Evolutionary conservation across 1,284 basidiomycete species (phyloP).

Genomic region (Ustilago sp.): DNA sequence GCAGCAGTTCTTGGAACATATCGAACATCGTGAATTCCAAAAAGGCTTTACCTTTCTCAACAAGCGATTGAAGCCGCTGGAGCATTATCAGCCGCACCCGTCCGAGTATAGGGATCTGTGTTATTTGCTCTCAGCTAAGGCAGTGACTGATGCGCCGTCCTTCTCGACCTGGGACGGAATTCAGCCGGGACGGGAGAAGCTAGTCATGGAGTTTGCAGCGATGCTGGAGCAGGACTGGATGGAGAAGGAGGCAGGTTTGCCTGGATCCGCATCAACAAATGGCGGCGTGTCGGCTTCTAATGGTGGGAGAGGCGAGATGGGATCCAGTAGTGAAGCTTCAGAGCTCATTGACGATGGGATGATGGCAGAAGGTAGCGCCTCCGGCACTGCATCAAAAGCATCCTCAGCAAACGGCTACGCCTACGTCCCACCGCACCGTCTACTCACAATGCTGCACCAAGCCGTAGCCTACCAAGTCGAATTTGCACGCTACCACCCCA

Average conservation of each 20-base stretch:
- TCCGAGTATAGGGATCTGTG: slow-evolving; percentile 72
- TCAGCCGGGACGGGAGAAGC: slow-evolving; percentile 70
- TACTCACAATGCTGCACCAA: slow-evolving; percentile 71
- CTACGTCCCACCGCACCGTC: slow-evolving; percentile 70
- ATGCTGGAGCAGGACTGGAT: slow-evolving; percentile 64
- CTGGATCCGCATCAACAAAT: slow-evolving; percentile 25
- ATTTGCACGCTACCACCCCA: slow-evolving; percentile 67
- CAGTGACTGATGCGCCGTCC: slow-evolving; percentile 72
- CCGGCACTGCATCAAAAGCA: slow-evolving; percentile 13
- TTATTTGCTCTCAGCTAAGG: slow-evolving; percentile 70
- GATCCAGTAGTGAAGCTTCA: slow-evolving; percentile 12
- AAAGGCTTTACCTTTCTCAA: slow-evolving; percentile 72
- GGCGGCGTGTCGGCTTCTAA: not conserved
- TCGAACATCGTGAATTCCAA: slow-evolving; percentile 71
- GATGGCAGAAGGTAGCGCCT: slow-evolving; percentile 19
- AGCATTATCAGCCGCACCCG: slow-evolving; percentile 73
- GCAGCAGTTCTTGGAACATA: slow-evolving; percentile 71
- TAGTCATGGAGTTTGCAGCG: slow-evolving; percentile 67
- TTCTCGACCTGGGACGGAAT: slow-evolving; percentile 72
- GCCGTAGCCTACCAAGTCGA: slow-evolving; percentile 72
- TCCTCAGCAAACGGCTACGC: slow-evolving; percentile 28
- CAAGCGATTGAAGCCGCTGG: slow-evolving; percentile 72
- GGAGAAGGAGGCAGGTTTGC: slow-evolving; percentile 50
- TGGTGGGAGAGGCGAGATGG: slow-evolving; percentile 9
- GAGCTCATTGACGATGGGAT: slow-evolving; percentile 41